A percentile compares a stretch with the other conserved stretches of the same genome.
phyloP scores from a whole-genome alignment of 1,139 yeast species.

The Wickerhamiella infanticola region DNA sequence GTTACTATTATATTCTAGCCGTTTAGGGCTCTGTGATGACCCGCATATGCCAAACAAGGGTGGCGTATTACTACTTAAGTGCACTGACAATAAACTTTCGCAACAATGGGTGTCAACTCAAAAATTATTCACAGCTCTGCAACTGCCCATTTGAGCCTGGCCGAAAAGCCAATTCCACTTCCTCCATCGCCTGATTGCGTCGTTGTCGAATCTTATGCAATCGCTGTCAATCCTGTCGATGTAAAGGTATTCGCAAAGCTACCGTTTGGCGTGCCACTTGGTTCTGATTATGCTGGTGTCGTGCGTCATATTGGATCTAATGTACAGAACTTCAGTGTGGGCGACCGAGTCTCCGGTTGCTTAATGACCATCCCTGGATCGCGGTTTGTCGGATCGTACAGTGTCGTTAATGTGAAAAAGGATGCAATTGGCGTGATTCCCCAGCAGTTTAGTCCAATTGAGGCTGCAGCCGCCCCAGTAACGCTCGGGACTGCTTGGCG shows the following conservation, averaged over 20 bases:
- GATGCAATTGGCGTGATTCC: conserved; percentile 28
- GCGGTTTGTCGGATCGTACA: conserved; percentile 34
- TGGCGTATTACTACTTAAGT: too few species aligned
- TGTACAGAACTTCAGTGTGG: conserved; percentile 29
- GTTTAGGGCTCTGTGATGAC: too few species aligned
- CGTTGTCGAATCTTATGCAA: conserved; percentile 41
- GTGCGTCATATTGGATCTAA: conserved; percentile 40
- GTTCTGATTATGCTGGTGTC: conserved; percentile 49
- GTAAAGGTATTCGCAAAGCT: conserved; percentile 25
- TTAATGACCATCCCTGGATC: conserved; percentile 32
- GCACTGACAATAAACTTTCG: too few species aligned
- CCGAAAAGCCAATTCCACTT: conserved; percentile 27
- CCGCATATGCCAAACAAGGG: too few species aligned
- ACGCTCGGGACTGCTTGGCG: conserved; percentile 42
- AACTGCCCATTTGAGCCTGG: too few species aligned
- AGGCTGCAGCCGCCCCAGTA: conserved; percentile 46
- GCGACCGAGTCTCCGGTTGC: conserved; percentile 54
- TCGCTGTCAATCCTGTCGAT: conserved; percentile 59
- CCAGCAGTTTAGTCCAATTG: conserved; percentile 30
- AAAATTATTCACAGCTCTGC: too few species aligned
- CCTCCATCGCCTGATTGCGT: conserved; percentile 33
- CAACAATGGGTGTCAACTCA: background rate
- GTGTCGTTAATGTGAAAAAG: conserved; percentile 7
- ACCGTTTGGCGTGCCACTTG: conserved; percentile 14
- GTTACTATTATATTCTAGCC: too few species aligned